Evolutionary conservation across 1,139 yeast genomes (phyloP).

Genomic region (Saccharomyces hybrid): DNA sequence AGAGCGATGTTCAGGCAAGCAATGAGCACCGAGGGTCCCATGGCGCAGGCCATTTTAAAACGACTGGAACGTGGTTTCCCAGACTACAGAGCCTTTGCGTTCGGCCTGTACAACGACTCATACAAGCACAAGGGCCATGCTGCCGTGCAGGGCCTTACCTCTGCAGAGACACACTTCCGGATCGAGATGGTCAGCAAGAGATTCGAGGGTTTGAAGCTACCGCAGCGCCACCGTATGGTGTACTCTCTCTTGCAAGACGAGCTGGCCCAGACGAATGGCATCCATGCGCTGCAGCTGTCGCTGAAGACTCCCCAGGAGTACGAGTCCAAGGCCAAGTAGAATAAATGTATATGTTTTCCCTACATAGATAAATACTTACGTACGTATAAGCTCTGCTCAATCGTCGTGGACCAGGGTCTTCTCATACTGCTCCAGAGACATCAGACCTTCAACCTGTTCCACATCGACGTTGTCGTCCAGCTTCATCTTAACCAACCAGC

Average conservation of each 20-base stretch:
- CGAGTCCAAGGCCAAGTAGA: constrained; percentile 26
- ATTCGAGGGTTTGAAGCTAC: constrained; percentile 61
- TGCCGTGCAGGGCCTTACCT: constrained; percentile 66
- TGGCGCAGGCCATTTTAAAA: constrained; percentile 42
- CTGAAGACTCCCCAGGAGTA: constrained; percentile 70
- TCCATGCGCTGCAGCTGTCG: constrained; percentile 84
- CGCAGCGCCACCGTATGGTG: constrained; percentile 71
- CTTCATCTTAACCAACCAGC: constrained; percentile 72
- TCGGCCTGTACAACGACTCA: constrained; percentile 62
- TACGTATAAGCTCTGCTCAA: neutral
- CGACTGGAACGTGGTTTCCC: constrained; percentile 42
- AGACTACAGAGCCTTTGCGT: constrained; percentile 44
- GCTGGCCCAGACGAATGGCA: constrained; percentile 51
- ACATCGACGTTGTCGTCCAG: constrained; percentile 32
- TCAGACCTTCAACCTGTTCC: constrained; percentile 34
- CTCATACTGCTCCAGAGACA: constrained; percentile 56
- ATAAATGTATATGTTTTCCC: neutral
- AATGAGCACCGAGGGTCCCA: constrained; percentile 39
- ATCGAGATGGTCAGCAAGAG: constrained; percentile 61
- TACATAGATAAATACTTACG: neutral
- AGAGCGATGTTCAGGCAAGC: neutral
- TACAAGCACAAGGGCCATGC: constrained; percentile 84
- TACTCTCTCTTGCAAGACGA: constrained; percentile 68
- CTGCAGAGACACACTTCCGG: constrained; percentile 78
- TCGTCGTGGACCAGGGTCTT: constrained; percentile 49